Evolutionary conservation across 2,329 filamentous ascomycete genomes (phyloP).

Genomic region (Fusarium proliferatum): DNA sequence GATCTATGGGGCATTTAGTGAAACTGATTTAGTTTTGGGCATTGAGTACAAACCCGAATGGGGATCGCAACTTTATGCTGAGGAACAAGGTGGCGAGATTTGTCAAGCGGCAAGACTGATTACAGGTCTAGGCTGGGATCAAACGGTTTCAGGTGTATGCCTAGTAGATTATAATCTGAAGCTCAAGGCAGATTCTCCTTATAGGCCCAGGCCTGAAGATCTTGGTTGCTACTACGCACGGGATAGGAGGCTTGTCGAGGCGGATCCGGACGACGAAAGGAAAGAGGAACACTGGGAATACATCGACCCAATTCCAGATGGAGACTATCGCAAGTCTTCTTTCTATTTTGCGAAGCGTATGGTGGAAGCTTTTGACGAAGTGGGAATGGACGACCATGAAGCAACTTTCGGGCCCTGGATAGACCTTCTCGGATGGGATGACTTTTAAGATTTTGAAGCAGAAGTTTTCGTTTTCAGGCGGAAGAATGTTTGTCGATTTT

Average conservation of each 20-base stretch:
- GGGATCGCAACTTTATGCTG: background rate
- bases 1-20: background rate
- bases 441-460: background rate
- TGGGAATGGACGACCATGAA: background rate
- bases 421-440: background rate
- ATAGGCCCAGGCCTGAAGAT: rapidly evolving
- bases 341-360: background rate
- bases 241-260: background rate
- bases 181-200: rapidly evolving
- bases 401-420: background rate
- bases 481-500: rapidly evolving
- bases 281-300: background rate
- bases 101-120: rapidly evolving
- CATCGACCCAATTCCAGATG: background rate
- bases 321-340: background rate
- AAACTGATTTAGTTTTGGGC: background rate
- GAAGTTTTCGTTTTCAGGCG: background rate
- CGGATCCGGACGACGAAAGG: rapidly evolving
- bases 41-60: background rate
- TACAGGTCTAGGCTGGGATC: background rate
- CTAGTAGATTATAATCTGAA: background rate
- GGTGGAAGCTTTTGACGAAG: rapidly evolving
- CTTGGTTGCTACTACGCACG: background rate
- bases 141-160: background rate
- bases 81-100: background rate